A percentile compares a stretch with the other conserved stretches of the same genome.
phyloP scores from a whole-genome alignment of 306 rosid species.

The Pachyrhizus erosus region DNA sequence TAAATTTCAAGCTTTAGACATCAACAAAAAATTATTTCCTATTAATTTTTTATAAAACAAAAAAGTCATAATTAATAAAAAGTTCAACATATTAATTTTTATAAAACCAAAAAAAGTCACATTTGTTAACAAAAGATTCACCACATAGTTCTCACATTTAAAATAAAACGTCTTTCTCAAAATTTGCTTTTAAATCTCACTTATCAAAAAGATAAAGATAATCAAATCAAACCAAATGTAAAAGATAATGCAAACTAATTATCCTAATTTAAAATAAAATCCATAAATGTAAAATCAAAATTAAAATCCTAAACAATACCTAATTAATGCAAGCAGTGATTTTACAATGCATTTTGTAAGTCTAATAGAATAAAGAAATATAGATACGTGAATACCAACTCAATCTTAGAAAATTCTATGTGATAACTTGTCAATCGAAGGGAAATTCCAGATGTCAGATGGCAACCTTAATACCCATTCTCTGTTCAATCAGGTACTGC shows the following conservation, averaged over 20 bases:
- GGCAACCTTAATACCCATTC: conserved; percentile 6
- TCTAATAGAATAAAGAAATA: background rate
- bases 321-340: background rate
- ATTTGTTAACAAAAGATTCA: too few relatives aligned
- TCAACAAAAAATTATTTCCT: too few relatives aligned
- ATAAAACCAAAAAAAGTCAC: too few relatives aligned
- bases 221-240: background rate
- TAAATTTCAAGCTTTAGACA: too few relatives aligned
- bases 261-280: background rate
- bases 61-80: too few relatives aligned
- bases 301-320: background rate
- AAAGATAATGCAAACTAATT: background rate
- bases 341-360: conserved; percentile 15
- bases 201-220: background rate
- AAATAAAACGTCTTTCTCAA: too few relatives aligned
- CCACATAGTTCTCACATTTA: too few relatives aligned
- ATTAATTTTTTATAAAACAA: too few relatives aligned
- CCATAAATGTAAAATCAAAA: background rate
- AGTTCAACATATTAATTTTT: too few relatives aligned
- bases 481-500: background rate
- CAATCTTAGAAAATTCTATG: background rate
- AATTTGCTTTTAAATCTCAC: too few relatives aligned
- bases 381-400: conserved; percentile 5
- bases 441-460: conserved; percentile 29
- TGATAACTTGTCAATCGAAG: background rate